phyloP scores from a whole-genome alignment of 805 yeast species.

The Scheffersomyces stipitis region DNA sequence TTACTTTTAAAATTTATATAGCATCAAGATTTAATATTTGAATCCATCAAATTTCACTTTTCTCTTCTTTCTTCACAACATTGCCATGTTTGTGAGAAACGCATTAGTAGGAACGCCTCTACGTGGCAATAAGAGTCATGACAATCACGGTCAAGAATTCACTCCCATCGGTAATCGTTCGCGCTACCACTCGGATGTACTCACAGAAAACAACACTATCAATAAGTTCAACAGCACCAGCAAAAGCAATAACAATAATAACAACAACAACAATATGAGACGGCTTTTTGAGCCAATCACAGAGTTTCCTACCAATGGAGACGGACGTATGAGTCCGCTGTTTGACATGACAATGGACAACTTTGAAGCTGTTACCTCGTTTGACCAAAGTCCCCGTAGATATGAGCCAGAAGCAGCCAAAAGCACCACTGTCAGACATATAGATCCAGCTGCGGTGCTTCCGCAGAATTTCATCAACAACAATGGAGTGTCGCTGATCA shows the following conservation, averaged over 20 bases:
- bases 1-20: too few relatives aligned
- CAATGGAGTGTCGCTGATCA: conserved; percentile 16
- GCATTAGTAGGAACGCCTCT: conserved; percentile 13
- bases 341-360: conserved; percentile 7
- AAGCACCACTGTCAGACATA: conserved; percentile 5
- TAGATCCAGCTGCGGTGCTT: conserved; percentile 3
- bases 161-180: conserved; percentile 25
- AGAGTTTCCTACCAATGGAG: background rate
- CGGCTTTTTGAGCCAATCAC: conserved; percentile 10
- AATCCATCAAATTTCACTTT: too few relatives aligned
- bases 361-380: conserved; percentile 3
- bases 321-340: conserved; percentile 3
- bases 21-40: too few relatives aligned
- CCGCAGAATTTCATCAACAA: conserved; percentile 1
- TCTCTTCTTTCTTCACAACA: background rate
- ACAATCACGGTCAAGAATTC: conserved; percentile 20
- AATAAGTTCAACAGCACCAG: conserved; percentile 1
- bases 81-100: background rate
- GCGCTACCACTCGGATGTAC: background rate
- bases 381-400: too few relatives aligned
- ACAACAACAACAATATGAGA: too few relatives aligned
- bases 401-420: too few relatives aligned
- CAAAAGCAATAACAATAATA: too few relatives aligned
- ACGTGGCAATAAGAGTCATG: too few relatives aligned
- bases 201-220: background rate